Base-by-base conservation (phyloP, 2,329 filamentous ascomycete genomes). In the Colletotrichum chrysophilum region DNA sequence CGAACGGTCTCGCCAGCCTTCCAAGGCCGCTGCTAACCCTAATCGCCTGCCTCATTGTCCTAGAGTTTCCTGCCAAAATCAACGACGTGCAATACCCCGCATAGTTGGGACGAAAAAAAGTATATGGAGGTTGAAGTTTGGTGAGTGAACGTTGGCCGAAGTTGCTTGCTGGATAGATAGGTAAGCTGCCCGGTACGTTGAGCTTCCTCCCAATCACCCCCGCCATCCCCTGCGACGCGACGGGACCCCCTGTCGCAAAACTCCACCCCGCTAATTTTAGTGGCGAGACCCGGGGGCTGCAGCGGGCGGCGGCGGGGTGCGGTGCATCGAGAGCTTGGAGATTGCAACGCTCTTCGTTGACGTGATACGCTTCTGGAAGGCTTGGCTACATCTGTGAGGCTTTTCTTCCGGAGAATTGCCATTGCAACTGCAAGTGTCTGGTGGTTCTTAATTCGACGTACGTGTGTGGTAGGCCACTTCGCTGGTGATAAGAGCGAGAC, bases 1-100 rank as follows among this genome's bases (percentile, higher is more conserved):
- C 62, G 24, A 76, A 36, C 34, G 71, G 55, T 32, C 74, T 70
- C 26, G 52, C 65, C 16, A 75, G 74, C 36, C 74, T 48, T 16
- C 66, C 71, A 13, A 76, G 71, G 52, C 52, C 32, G 36, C 48
- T 26, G 38, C 38, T 3, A 24, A 30, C 30, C 38, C 66, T 69
- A 32, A 65, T 30, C 26, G 60, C 52, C 55, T 66, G 71, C 30
- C 48, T 70, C 74, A 76, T 76, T 30, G n/a, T 38, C 32, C 12
- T 64, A 48, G 7, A 55, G n/a, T 62, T 43, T 43, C 70, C 38
- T 62, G 26, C 30, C 52, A 52, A 21, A 16, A 43, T 62, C 56
- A 60, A 60, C 26, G 70, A 38, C 14, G 28, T 48, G 32, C 26
- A 65, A 43, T 58, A 26, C 28, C 32, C 56, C 48, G 64, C 73